phyloP scores from a whole-genome alignment of 1,284 basidiomycete species.

The Marasmius tenuissimus region DNA sequence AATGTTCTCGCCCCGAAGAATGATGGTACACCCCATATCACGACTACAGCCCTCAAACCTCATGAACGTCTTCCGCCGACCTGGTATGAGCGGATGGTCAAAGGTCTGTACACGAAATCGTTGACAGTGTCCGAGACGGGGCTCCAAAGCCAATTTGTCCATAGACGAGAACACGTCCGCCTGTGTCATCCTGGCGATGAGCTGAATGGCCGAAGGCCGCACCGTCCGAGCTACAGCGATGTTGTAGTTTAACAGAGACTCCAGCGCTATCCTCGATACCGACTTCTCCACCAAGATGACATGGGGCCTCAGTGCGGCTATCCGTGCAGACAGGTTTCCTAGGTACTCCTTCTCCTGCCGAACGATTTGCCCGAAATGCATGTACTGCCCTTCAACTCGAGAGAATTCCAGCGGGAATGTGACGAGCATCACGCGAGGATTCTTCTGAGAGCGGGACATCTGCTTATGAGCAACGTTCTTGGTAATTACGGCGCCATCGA shows the following conservation, averaged over 20 bases:
- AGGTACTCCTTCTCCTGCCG: constrained; percentile 96
- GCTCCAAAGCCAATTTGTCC: constrained; percentile 90
- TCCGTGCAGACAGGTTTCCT: constrained; percentile 84
- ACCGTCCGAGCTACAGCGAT: constrained; percentile 92
- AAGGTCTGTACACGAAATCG: constrained; percentile 91
- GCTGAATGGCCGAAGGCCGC: constrained; percentile 85
- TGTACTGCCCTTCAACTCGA: constrained; percentile 91
- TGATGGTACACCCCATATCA: constrained; percentile 92
- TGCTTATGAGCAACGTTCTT: constrained; percentile 97
- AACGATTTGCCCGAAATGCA: constrained; percentile 90
- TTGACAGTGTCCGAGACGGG: constrained; percentile 88
- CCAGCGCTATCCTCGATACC: constrained; percentile 90
- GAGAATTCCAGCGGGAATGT: constrained; percentile 97
- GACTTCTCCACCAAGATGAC: constrained; percentile 91
- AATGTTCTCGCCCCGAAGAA: constrained; percentile 87
- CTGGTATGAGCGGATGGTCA: constrained; percentile 90
- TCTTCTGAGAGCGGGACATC: constrained; percentile 69
- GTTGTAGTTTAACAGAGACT: constrained; percentile 84
- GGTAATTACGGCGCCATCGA: constrained; percentile 96
- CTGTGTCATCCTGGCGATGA: constrained; percentile 92
- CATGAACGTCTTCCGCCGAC: constrained; percentile 93
- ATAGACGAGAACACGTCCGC: constrained; percentile 95
- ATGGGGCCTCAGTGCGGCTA: constrained; percentile 89
- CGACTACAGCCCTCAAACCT: constrained; percentile 93
- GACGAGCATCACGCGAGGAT: constrained; percentile 93